Evolutionary conservation across 768 basidiomycete species (phyloP), one percentile per base, ranked within the genome.

Genomic region (Pulveroboletus sp.): DNA sequence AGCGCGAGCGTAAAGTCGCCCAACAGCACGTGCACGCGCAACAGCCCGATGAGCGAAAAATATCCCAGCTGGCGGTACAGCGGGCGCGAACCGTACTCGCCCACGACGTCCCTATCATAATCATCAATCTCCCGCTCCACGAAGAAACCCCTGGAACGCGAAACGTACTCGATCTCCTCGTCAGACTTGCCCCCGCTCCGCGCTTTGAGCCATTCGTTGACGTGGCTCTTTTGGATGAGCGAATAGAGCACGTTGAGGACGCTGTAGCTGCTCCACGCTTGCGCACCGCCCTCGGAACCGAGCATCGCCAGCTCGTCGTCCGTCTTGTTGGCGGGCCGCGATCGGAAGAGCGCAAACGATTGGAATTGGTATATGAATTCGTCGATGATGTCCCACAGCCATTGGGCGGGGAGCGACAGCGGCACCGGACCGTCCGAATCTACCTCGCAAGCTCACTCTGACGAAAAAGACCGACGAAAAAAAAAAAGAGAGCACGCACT

Each of bases 351-450:
- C 57, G 91, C 90, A 72, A 96, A 98, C 1, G 89, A 88, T 65
- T 95, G 93, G 75, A 93, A 99, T 67, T 99, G 95, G 71, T 96
- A 99, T 59, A 97, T 95, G 66, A 94, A 94, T 61, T 94, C 93
- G 72, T 95, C 92, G 63, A 95, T 85, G 68, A 94, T 93, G 62
- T 95, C 93, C 92, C 94, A 98, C 8, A 99, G 71, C 95, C 95
- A 99, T 67, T 96, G 93, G 51, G 94, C 91, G 0, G 95, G 95
- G 20, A 99, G 82, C 53, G 94, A 85, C 43, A 98, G 83, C n/a
- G 84, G 70, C 0, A 97, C 93, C 2, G 95, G 95, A 0, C 63
- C 90, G 51, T 96, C 93, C 11, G 93, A 94, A 69, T 98, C 93
- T 93, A 58, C 2, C 35, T 8, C 16, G 7, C 2, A 30, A 6